Base-by-base conservation (phyloP, 1,284 basidiomycete genomes). In the Moesziomyces antarcticus region DNA sequence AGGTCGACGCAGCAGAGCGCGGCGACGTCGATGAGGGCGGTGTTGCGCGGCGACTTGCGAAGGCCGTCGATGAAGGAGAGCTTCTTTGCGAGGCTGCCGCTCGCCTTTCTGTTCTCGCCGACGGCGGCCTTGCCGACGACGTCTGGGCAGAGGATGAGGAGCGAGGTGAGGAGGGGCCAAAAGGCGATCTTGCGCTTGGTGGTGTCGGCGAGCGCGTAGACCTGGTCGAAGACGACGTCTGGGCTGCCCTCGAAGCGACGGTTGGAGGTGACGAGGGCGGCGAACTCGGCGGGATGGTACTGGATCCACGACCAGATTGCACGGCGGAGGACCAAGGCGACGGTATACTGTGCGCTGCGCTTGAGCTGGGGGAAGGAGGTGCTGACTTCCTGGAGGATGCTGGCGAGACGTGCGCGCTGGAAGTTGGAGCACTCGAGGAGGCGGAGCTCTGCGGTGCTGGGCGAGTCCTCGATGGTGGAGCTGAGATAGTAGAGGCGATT, bases 281-380 rank as follows among this genome's bases (percentile, higher is more conserved):
- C 90, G 82, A 91, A 97, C 80, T 97, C 93, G 13, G 87, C 85
- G 0, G 93, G 92, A 80, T 91, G 92, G 16, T 90, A 87, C 49
- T 92, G 90, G 50, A 97, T 91, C 93, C 93, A 97, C 65, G 92
- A 93, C 93, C 94, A 96, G 30, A 97, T 87, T 0, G 92, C 92
- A 37, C 89, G 88, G 16, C 93, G 89, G 35, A 97, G 87, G 20
- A 91, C 90, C 7, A 89, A 86, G 0, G 93, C 90, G 35, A 94
- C 87, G 0, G 91, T 89, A 5, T 89, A 85, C 77, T 93, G 92
- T 0, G 90, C 89, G 40, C 91, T 90, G 44, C 88, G 88, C 76
- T 90, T 90, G 88, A 97, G 91, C 81, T 92, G 92, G 18, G 95
- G 89, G 48, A 97, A 89, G 3, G 93, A 87, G 1, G 91, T 91